Percentiles rank a stretch among this genome's conserved stretches.
phyloP scores from a whole-genome alignment of 768 basidiomycete genomes.

The Mrakia hoshinonis region DNA sequence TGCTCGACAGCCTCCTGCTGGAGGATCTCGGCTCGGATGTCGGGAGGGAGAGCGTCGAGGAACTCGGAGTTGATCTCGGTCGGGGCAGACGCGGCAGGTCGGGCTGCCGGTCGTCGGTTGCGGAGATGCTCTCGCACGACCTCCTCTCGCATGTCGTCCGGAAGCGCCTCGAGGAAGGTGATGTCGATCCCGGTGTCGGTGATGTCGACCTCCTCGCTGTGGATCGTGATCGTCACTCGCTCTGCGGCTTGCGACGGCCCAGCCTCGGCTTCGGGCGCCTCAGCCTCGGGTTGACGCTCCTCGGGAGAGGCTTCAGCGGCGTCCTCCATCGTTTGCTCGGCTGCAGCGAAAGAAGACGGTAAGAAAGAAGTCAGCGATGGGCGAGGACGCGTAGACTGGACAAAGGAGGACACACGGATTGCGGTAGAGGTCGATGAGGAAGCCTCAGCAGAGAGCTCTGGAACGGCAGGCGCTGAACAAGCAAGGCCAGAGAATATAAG shows the following conservation, averaged over 20 bases:
- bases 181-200: slow-evolving; percentile 98
- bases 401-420: background rate
- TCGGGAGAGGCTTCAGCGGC: slow-evolving; percentile 27
- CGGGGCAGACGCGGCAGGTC: slow-evolving; percentile 48
- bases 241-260: slow-evolving; percentile 34
- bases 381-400: background rate
- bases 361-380: background rate
- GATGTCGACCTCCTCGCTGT: slow-evolving; percentile 88
- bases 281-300: slow-evolving; percentile 34
- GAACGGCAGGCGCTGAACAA: background rate
- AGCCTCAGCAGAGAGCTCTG: background rate
- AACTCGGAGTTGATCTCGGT: slow-evolving; percentile 92
- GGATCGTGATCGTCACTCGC: slow-evolving; percentile 79
- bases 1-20: slow-evolving; percentile 87
- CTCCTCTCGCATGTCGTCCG: slow-evolving; percentile 98
- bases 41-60: slow-evolving; percentile 88
- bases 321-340: slow-evolving; percentile 22
- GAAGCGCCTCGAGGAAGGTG: slow-evolving; percentile 91
- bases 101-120: slow-evolving; percentile 62
- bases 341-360: slow-evolving; percentile 16
- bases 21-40: slow-evolving; percentile 91
- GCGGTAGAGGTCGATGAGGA: background rate
- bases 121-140: slow-evolving; percentile 94
- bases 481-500: background rate
- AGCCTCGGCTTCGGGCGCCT: slow-evolving; percentile 21